These are phyloP conservation scores for Sporothrix curviconia DNA, from an alignment of 2,329 filamentous ascomycete species.

Conservation along the genomic window DNA sequence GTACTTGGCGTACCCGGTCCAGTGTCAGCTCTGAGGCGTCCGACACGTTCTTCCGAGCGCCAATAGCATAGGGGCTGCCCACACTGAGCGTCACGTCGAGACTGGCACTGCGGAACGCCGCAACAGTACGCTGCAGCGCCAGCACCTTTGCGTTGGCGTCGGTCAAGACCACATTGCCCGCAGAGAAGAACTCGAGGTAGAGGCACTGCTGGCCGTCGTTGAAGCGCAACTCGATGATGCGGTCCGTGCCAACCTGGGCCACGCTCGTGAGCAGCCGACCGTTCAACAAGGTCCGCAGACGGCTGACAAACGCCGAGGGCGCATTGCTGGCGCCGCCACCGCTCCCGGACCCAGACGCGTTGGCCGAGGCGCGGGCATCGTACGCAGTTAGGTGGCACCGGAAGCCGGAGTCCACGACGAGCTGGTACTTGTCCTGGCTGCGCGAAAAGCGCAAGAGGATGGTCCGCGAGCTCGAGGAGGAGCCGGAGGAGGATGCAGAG, in stretches of 20 bases:
- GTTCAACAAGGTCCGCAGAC: conserved; percentile 81
- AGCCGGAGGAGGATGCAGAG: conserved; percentile 4
- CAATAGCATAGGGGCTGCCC: conserved; percentile 40
- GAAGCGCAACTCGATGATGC: conserved; percentile 87
- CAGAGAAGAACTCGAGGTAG: conserved; percentile 91
- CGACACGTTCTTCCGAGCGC: conserved; percentile 74
- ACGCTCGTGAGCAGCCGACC: conserved; percentile 77
- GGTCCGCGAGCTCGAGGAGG: conserved; percentile 56
- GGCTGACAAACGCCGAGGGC: conserved; percentile 78
- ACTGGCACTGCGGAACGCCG: conserved; percentile 20
- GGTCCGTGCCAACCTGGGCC: conserved; percentile 82
- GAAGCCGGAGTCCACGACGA: conserved; percentile 91
- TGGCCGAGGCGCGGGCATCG: conserved; percentile 69
- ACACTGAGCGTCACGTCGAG: conserved; percentile 20
- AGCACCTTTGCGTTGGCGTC: conserved; percentile 78
- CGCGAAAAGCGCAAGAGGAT: conserved; percentile 96
- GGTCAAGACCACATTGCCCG: conserved; percentile 89
- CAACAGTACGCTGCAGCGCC: conserved; percentile 56
- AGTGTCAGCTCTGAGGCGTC: conserved; percentile 69
- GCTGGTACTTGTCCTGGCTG: conserved; percentile 78
- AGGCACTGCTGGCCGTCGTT: conserved; percentile 83
- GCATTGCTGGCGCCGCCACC: conserved; percentile 30
- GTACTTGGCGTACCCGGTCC: conserved; percentile 61
- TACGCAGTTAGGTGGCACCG: conserved; percentile 92
- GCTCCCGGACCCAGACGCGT: not conserved